Percentiles rank a stretch among this genome's conserved stretches.
Conservation (phyloP, 345 rosid species). For the Hibiscus mutabilis region DNA sequence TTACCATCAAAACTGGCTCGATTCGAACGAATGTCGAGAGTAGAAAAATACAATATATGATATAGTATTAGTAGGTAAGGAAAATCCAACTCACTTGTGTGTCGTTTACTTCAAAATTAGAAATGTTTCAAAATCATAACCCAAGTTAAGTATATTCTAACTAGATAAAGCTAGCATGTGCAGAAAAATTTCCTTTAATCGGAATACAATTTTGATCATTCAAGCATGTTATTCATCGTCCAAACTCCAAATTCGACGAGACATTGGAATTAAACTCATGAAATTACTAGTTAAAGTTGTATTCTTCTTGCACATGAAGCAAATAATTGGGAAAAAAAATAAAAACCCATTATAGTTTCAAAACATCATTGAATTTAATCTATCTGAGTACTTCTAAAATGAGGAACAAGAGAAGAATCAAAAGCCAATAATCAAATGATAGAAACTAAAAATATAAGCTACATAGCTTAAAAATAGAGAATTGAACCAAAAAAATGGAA, state of each 20-base stretch:
- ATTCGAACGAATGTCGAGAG: not conserved
- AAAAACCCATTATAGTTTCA: not conserved
- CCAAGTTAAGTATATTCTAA: constrained; percentile 18
- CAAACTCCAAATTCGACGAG: not conserved
- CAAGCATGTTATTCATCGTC: constrained; percentile 1
- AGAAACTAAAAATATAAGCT: not conserved
- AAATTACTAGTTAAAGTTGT: not conserved
- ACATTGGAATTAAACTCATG: not conserved
- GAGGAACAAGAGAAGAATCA: not conserved
- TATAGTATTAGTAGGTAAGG: not conserved
- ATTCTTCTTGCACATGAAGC: not conserved
- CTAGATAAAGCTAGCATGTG: constrained; percentile 10
- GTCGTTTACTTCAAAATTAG: not conserved
- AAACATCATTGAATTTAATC: not conserved
- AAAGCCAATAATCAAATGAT: not conserved
- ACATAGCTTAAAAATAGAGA: not conserved
- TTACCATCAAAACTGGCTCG: not conserved
- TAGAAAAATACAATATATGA: not conserved
- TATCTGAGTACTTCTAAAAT: not conserved
- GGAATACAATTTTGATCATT: not conserved
- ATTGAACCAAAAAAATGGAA: not conserved
- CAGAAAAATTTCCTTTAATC: not conserved
- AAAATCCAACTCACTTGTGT: not conserved
- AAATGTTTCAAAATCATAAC: constrained; percentile 5
- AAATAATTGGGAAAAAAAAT: not conserved